Conservation (phyloP, 2,329 filamentous ascomycete genomes). For the Epichloe gansuensis region DNA sequence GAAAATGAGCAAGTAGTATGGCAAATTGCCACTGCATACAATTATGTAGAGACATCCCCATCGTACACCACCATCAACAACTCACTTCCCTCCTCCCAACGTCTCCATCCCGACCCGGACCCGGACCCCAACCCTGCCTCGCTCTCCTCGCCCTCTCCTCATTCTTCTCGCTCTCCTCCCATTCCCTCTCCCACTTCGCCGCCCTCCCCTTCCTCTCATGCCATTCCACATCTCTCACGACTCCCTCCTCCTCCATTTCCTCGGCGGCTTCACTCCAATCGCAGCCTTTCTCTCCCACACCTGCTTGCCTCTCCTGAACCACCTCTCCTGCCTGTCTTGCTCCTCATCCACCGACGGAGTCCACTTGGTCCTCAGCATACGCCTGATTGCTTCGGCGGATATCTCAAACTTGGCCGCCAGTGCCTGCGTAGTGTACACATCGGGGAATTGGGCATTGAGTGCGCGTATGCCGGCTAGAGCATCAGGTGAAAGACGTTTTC, state of each 20-base stretch:
- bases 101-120: not conserved
- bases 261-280: slow-evolving; percentile 49
- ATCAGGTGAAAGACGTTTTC: slow-evolving; percentile 82
- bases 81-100: not conserved
- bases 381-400: slow-evolving; percentile 75
- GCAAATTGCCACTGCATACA: not conserved
- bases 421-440: slow-evolving; percentile 60
- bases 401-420: slow-evolving; percentile 73
- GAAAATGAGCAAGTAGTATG: too few species aligned
- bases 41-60: not conserved
- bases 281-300: slow-evolving; percentile 50
- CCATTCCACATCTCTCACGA: slow-evolving; percentile 32
- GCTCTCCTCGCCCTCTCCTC: slow-evolving; percentile 13
- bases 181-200: slow-evolving; percentile 15
- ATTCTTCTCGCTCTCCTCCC: slow-evolving; percentile 20
- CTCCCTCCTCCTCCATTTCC: slow-evolving; percentile 46
- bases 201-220: slow-evolving; percentile 23
- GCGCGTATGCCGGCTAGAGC: slow-evolving; percentile 81
- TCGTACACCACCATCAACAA: not conserved
- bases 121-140: slow-evolving; percentile 2
- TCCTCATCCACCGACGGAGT: slow-evolving; percentile 47
- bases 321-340: slow-evolving; percentile 43
- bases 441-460: slow-evolving; percentile 64
- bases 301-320: slow-evolving; percentile 47
- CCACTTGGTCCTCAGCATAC: slow-evolving; percentile 77